Base-by-base conservation (phyloP, 176 grass and related monocot species). In the Pontederia crassipes region DNA sequence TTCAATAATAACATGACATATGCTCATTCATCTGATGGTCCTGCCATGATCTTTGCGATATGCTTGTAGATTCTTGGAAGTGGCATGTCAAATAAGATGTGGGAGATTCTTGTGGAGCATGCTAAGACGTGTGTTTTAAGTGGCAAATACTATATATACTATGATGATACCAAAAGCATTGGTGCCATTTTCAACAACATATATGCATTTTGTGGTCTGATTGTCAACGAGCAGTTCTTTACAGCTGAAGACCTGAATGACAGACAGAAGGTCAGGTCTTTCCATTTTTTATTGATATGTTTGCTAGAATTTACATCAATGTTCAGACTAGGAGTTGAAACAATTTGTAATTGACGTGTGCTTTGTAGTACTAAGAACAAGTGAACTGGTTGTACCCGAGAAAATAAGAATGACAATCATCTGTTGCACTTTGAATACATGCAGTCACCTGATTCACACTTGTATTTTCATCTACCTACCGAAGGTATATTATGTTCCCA, bases 31-130 rank as follows among this genome's bases (percentile, higher is more conserved):
- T 28, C 12, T 13, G 47, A 27, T 13, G 8, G 24, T 13, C 6
- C 24, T 16, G 10, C 55, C 48, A 48, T 48, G 13, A 17, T 13
- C 15, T 66, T 52, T 18, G 11, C 28, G 12, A 2, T 29, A 26
- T 8, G n/a, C 45, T 61, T 61, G 46, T 77, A 68, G 65, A 45
- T 68, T 17, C 28, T 68, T 54, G 65, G 65, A 54, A 54, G 51
- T 54, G 65, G 65, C 12, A 68, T 68, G 65, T 55, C 65, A 32
- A 54, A 68, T 18, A 55, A 45, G 4, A 55, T 52, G 27, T 68
- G 65, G 65, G 28, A 55, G 65, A 68, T 5, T 5, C 65, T 68
- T 40, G 65, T 68, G 65, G 51, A 54, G 11, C 65, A 68, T 68
- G 65, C 65, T 9, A 68, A 17, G 27, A 55, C 65, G 3, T 16